Conservation (phyloP, 108 stramenopile genomes). For the Halocafeteria seosinensis region DNA sequence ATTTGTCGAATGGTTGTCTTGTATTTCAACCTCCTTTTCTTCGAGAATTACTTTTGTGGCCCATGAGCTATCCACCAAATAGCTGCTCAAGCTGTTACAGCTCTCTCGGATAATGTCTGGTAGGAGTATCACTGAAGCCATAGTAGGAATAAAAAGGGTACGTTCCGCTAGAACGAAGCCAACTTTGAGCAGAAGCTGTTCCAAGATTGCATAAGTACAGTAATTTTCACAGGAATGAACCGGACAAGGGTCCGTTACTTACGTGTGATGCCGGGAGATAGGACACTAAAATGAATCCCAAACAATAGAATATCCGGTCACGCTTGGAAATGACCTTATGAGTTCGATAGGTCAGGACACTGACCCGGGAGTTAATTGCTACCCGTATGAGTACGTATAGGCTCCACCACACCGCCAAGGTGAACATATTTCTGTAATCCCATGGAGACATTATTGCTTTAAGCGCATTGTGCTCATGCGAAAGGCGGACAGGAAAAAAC, state of each 20-base stretch:
- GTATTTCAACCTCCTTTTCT: not conserved
- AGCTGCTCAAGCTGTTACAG: not conserved
- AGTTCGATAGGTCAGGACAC: not conserved
- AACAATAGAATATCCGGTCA: no score
- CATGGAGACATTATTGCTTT: not conserved
- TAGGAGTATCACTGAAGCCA: not conserved
- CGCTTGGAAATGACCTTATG: no score
- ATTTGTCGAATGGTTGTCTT: not conserved
- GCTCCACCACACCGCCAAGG: not conserved
- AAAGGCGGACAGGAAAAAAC: not conserved
- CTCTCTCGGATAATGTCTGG: not conserved
- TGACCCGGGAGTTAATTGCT: not conserved
- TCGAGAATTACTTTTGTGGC: not conserved
- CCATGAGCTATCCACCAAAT: not conserved
- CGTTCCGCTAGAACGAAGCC: slow-evolving; percentile 2
- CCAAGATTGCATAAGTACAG: no score
- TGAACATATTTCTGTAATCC: not conserved
- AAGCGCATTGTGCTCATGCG: slow-evolving; percentile 2
- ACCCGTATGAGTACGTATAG: not conserved
- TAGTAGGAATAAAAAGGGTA: not conserved
- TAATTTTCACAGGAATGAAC: no score
- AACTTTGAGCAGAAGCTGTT: not conserved
- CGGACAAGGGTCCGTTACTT: no score
- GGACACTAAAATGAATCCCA: no score
- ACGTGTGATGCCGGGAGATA: not conserved